Base-by-base conservation (phyloP, 345 rosid genomes). In the Lenwebbia sp. region DNA sequence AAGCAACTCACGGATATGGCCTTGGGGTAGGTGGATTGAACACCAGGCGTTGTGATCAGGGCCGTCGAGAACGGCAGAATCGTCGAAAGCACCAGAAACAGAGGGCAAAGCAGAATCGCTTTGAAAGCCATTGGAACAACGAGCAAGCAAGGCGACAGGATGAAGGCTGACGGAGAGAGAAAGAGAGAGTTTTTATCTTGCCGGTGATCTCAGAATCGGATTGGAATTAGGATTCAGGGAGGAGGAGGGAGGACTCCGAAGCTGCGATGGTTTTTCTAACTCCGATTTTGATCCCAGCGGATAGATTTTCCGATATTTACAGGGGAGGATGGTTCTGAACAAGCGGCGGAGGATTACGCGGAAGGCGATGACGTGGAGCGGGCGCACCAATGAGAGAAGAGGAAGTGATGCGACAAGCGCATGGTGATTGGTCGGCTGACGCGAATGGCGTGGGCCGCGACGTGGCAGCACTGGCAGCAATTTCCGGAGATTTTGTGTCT, bases 1-100 rank as follows among this genome's bases (percentile, higher is more conserved):
- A 56, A 30, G 70, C 33, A 25, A 86, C 94, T 89, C 85, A 97
- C 99, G 37, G 93, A 91, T 85, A 97, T 93, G 60, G 98, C 96
- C 90, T 95, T 95, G 30, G 99, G 97, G 88, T 88, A 88, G 28
- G 90, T 88, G 51, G 89, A 87, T 85, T 86, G 87, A 85, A 90
- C 83, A 12, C 90, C 90, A 47, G 92, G 91, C 52, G 94, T 28
- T 37, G 95, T 90, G 82, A 89, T 81, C 86, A 92, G 86, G 60
- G 94, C 93, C 22, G 3, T 21, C 44, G 92, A 89, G 21, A 84
- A 85, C 58, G 93, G 89, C 56, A 90, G 58, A 84, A 30, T 54
- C 78, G 93, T 58, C 83, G 90, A 85, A 13, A 92, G 41, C n/a
- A 92, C 56, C 82, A 93, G 78, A 86, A 93, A 25, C 86, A 89